Percentiles rank a stretch among this genome's conserved stretches.
phyloP scores from a whole-genome alignment of 2,329 filamentous ascomycete genomes.

The Huntiella bhutanensis region DNA sequence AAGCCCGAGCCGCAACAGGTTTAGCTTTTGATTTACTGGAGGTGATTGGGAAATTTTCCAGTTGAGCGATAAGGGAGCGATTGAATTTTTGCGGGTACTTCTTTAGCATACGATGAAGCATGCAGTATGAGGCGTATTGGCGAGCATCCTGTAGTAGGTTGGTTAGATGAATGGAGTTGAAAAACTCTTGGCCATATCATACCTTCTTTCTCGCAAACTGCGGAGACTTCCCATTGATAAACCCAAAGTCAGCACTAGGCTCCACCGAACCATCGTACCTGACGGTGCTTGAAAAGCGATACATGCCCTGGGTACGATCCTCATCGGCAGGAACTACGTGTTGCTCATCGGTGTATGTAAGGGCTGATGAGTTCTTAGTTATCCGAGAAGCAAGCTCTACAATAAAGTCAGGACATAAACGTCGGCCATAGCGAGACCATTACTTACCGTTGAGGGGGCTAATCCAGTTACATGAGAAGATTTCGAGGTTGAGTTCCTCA shows the following conservation, averaged over 20 bases:
- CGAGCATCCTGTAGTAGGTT: constrained; percentile 24
- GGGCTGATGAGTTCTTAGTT: no score
- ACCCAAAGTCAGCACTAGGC: constrained; percentile 19
- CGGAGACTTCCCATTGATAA: constrained; percentile 16
- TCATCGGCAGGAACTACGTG: no score
- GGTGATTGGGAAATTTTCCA: no score
- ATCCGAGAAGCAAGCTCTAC: no score
- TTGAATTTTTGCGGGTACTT: background rate
- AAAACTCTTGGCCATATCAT: background rate
- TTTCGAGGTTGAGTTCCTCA: background rate
- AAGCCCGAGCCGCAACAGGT: no score
- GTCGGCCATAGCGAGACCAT: no score
- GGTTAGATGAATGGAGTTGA: background rate
- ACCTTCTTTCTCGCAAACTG: constrained; percentile 30
- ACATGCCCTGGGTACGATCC: no score
- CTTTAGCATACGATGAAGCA: constrained; percentile 20
- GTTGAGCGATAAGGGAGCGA: no score
- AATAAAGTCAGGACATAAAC: no score
- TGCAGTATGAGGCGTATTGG: constrained; percentile 31
- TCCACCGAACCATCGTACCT: constrained; percentile 11
- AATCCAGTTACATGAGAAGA: constrained; percentile 4
- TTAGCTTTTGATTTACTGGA: no score
- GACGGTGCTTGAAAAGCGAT: background rate
- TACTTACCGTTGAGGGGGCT: background rate
- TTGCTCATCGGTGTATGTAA: no score